phyloP scores from a whole-genome alignment of 768 basidiomycete genomes.

The Rhizopogon sp. region DNA sequence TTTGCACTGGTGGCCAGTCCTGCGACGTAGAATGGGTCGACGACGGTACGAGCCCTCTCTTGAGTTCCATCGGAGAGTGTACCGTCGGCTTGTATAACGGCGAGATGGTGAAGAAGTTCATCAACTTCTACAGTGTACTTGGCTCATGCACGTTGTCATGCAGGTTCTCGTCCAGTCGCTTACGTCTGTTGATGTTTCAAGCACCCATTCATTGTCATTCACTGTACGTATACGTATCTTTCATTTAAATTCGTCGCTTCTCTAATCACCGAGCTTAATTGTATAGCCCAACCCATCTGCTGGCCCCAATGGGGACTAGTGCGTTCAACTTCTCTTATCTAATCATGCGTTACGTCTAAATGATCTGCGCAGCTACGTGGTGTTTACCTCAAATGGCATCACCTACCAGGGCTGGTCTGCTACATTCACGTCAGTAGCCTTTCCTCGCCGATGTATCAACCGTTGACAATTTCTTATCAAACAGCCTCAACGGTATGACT shows the following conservation, averaged over 20 bases:
- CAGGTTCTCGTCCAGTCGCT: constrained; percentile 59
- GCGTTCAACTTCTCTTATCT: constrained; percentile 16
- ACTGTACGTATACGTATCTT: constrained; percentile 43
- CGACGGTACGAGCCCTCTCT: constrained; percentile 48
- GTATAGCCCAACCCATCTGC: constrained; percentile 49
- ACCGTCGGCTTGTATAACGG: constrained; percentile 57
- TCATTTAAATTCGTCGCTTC: not conserved
- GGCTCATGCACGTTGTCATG: not conserved
- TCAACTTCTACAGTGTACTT: too few relatives aligned
- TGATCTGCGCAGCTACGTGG: constrained; percentile 48
- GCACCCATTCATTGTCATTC: constrained; percentile 44
- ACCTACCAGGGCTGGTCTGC: constrained; percentile 44
- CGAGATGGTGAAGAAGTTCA: constrained; percentile 33
- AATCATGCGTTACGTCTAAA: constrained; percentile 4
- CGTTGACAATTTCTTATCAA: constrained; percentile 2
- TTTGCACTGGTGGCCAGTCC: constrained; percentile 48
- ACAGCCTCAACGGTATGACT: constrained; percentile 53
- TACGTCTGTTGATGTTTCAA: constrained; percentile 48
- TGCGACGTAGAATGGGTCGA: constrained; percentile 62
- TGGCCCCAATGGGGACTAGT: constrained; percentile 58
- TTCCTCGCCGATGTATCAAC: not conserved
- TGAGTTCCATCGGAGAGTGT: constrained; percentile 46
- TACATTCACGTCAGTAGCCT: constrained; percentile 45
- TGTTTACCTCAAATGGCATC: constrained; percentile 39
- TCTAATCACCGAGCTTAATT: not conserved